Evolutionary conservation across 2,329 filamentous ascomycete genomes (phyloP).

Genomic region (Stagonosporopsis rhizophila): DNA sequence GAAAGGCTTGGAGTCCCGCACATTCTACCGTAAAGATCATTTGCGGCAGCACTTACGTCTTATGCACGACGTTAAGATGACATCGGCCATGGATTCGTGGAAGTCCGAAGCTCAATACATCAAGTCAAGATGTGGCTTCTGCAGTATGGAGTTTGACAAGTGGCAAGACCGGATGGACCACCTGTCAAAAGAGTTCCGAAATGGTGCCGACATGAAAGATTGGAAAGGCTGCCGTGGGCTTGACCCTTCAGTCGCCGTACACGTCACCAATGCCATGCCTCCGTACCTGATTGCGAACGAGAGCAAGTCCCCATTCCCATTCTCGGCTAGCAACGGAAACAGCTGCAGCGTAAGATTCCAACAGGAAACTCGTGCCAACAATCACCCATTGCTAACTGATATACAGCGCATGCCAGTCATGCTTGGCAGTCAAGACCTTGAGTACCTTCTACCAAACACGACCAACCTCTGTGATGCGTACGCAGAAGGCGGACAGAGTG

Average conservation of each 20-base stretch:
- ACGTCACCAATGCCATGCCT: conserved; percentile 60
- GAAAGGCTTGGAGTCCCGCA: conserved; percentile 67
- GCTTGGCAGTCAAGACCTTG: conserved; percentile 32
- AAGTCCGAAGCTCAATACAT: conserved; percentile 63
- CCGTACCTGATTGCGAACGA: conserved; percentile 60
- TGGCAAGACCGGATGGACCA: conserved; percentile 63
- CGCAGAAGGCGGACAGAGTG: conserved; percentile 18
- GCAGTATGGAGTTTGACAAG: conserved; percentile 54
- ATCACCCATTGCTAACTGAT: conserved; percentile 17
- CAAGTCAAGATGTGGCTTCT: conserved; percentile 64
- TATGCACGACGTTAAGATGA: conserved; percentile 67
- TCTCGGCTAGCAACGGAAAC: conserved; percentile 52
- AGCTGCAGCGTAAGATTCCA: conserved; percentile 39
- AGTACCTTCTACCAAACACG: conserved; percentile 36
- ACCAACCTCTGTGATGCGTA: conserved; percentile 27
- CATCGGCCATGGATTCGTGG: conserved; percentile 70
- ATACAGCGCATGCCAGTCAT: conserved; percentile 25
- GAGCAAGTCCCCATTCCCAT: conserved; percentile 54
- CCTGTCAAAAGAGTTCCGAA: conserved; percentile 62
- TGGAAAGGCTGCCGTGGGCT: conserved; percentile 65
- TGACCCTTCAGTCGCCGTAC: conserved; percentile 55
- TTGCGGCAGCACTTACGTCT: conserved; percentile 66
- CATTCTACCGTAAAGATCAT: conserved; percentile 69
- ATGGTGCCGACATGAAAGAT: conserved; percentile 59
- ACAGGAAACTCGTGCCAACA: not conserved